phyloP scores from a whole-genome alignment of 495 filamentous ascomycete species.

The Penicillium lagena region DNA sequence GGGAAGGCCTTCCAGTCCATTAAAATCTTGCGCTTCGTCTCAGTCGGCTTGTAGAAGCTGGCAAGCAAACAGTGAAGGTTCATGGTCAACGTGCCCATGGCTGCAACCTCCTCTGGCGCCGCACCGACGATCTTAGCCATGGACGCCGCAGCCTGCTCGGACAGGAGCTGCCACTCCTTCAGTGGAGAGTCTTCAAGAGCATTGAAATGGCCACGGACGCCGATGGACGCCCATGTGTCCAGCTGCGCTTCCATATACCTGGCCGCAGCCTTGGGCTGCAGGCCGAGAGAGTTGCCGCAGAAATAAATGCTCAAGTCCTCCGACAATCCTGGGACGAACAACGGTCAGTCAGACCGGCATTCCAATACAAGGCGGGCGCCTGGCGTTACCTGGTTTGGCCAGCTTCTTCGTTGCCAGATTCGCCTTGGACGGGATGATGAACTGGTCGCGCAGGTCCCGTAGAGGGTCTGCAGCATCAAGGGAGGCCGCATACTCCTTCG shows the following conservation, averaged over 20 bases:
- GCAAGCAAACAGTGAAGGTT: slow-evolving; percentile 88
- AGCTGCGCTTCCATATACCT: slow-evolving; percentile 73
- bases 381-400: slow-evolving; percentile 32
- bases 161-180: slow-evolving; percentile 70
- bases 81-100: slow-evolving; percentile 88
- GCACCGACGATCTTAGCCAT: slow-evolving; percentile 85
- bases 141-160: slow-evolving; percentile 61
- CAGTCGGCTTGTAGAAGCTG: slow-evolving; percentile 79
- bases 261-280: slow-evolving; percentile 72
- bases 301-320: slow-evolving; percentile 65
- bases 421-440: slow-evolving; percentile 75
- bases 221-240: slow-evolving; percentile 82
- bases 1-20: slow-evolving; percentile 94
- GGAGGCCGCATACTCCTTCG: slow-evolving; percentile 50
- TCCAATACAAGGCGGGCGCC: no score
- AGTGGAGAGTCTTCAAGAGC: slow-evolving; percentile 68
- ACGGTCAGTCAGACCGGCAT: neutral
- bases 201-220: slow-evolving; percentile 86
- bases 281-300: slow-evolving; percentile 90
- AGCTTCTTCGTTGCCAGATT: slow-evolving; percentile 66
- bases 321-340: slow-evolving; percentile 26
- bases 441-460: slow-evolving; percentile 61
- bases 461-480: slow-evolving; percentile 68
- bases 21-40: slow-evolving; percentile 75
- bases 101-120: slow-evolving; percentile 66